A percentile compares a stretch with the other conserved stretches of the same genome.
phyloP scores from a whole-genome alignment of 257 asterid species.

The Agastache rugosa region DNA sequence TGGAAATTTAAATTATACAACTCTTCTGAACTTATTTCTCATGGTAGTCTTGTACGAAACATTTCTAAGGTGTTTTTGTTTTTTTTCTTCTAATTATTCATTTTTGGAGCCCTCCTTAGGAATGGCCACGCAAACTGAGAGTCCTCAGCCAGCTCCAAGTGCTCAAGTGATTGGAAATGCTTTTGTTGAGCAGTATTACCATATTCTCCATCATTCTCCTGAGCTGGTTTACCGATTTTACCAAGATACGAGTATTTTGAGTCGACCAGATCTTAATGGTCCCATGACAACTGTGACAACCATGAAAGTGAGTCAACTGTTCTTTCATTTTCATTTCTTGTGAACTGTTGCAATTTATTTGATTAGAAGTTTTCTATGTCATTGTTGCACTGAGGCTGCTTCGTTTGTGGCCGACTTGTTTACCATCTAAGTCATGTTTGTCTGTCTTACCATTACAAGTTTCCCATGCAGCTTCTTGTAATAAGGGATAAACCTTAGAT shows the following conservation, averaged over 20 bases:
- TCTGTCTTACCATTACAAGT: neutral
- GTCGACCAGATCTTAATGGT: conserved; percentile 82
- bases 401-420: neutral
- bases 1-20: conserved; percentile 3
- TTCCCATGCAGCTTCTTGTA: neutral
- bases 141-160: conserved; percentile 62
- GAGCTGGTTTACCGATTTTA: conserved; percentile 79
- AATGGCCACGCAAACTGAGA: conserved; percentile 73
- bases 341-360: conserved; percentile 3
- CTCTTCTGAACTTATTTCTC: neutral
- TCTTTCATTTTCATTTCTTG: conserved; percentile 14
- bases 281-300: conserved; percentile 78
- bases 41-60: conserved; percentile 4
- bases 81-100: neutral
- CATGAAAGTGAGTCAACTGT: conserved; percentile 67
- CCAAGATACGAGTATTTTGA: conserved; percentile 73
- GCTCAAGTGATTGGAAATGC: conserved; percentile 96
- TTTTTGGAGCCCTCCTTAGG: conserved; percentile 33
- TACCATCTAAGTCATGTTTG: neutral
- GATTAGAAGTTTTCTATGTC: neutral
- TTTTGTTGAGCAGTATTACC: conserved; percentile 94
- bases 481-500: neutral
- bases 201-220: conserved; percentile 81
- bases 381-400: neutral
- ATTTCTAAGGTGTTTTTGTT: no score